These are phyloP conservation scores for Hypoxylon perforatum DNA, from an alignment of 495 filamentous ascomycete genomes.

Conservation along the genomic window DNA sequence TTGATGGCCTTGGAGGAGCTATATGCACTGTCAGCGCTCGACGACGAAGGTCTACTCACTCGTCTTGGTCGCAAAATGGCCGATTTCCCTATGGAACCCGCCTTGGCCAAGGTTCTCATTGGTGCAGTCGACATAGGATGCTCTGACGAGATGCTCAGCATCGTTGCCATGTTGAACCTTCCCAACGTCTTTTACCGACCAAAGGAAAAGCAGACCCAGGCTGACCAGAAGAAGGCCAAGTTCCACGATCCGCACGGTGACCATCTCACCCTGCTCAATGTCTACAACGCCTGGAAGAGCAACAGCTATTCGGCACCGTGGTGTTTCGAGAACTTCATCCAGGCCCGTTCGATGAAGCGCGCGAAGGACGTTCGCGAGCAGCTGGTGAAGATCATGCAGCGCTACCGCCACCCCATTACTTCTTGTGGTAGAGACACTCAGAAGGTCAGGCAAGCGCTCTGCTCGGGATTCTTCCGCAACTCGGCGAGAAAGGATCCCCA, in stretches of 20 bases:
- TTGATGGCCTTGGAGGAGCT: conserved; percentile 94
- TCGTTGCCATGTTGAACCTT: conserved; percentile 93
- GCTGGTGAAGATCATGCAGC: conserved; percentile 89
- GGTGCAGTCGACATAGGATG: conserved; percentile 87
- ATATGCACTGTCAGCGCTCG: conserved; percentile 89
- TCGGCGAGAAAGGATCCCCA: conserved; percentile 93
- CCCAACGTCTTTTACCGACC: conserved; percentile 91
- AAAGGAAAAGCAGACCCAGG: conserved; percentile 95
- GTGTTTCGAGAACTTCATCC: conserved; percentile 99
- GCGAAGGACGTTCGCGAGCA: conserved; percentile 94
- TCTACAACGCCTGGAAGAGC: conserved; percentile 94
- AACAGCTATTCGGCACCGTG: conserved; percentile 84
- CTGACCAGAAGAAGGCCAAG: conserved; percentile 96
- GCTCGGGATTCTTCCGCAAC: conserved; percentile 95
- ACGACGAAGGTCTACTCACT: conserved; percentile 96
- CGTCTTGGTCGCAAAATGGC: conserved; percentile 96
- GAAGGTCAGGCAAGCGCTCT: conserved; percentile 90
- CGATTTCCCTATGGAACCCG: conserved; percentile 92
- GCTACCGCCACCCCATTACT: conserved; percentile 82
- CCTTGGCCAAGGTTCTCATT: conserved; percentile 89
- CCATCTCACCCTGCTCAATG: conserved; percentile 93
- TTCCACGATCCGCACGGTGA: conserved; percentile 97
- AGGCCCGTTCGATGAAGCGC: conserved; percentile 85
- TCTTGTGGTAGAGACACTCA: conserved; percentile 88
- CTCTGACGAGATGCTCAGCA: conserved; percentile 91